Evolutionary conservation across 164 flowering plant genomes (phyloP), one percentile per base, ranked within the genome.

Genomic region (Dillenia turbinata): DNA sequence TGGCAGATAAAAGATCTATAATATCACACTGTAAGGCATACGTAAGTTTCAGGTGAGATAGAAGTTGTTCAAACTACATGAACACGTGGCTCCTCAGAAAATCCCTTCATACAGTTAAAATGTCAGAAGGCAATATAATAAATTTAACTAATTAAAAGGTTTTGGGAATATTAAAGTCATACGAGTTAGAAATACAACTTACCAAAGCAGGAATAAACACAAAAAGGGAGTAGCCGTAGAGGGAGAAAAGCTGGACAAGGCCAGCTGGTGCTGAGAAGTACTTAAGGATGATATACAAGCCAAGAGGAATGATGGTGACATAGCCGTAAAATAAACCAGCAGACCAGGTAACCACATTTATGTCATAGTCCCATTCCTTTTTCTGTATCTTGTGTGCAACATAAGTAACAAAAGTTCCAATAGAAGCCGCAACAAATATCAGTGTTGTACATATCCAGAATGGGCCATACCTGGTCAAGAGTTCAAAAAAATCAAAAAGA

Each of bases 311-410:
- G 57, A 95, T 47, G 0, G 83, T 72, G 66, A 81, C 92, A 73
- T 92, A 95, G 72, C 99, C 99, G 73, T 95, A 95, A 67, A 95
- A 95, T 75, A 95, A 69, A 57, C 96, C 97, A 66, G 99, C 98
- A 48, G 97, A 89, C 99, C 99, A 95, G 8, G 97, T 88, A 58
- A 95, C 88, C 69, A 95, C 69, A 72, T 85, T 88, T 61, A 95
- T 95, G 75, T 95, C 99, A 71, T 90, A 92, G 65, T 87, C 65
- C 97, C 99, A 95, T 50, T 87, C 94, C 76, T 92, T 81, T 10
- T 87, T 75, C 72, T 95, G 77, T 65, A 90, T 63, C 74, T 88
- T 92, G 85, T 90, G 99, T 54, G 94, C 89, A 69, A 95, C 58
- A 57, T 90, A 95, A 53, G 99, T 95, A 47, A 85, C 96, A 77